Evolutionary conservation across 805 yeast genomes (phyloP).

Genomic region (Wickerhamomyces rabaulensis): DNA sequence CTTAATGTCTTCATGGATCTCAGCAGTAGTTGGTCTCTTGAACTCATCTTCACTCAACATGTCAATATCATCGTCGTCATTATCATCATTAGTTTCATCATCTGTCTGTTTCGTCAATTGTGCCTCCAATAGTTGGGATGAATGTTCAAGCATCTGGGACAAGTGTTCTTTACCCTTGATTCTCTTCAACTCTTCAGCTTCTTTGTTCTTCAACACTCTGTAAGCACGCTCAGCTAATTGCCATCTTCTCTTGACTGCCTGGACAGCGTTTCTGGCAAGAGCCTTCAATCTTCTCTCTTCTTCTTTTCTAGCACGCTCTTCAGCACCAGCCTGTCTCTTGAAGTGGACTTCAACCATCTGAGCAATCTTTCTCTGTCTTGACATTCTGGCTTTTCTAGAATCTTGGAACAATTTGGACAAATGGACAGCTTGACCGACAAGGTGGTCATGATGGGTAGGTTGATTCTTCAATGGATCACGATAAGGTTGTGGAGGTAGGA

Average conservation of each 20-base stretch:
- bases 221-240: conserved; percentile 78
- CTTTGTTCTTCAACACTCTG: conserved; percentile 65
- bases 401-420: conserved; percentile 69
- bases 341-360: conserved; percentile 83
- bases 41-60: not conserved
- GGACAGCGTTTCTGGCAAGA: conserved; percentile 76
- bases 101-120: conserved; percentile 48
- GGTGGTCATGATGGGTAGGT: conserved; percentile 63
- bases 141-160: conserved; percentile 82
- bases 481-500: conserved; percentile 37
- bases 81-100: conserved; percentile 28
- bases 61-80: conserved; percentile 20
- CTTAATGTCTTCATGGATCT: not conserved
- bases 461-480: conserved; percentile 42
- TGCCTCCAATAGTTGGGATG: conserved; percentile 85
- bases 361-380: conserved; percentile 68
- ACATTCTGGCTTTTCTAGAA: conserved; percentile 54
- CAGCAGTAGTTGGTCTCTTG: not conserved
- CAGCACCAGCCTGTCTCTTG: conserved; percentile 81
- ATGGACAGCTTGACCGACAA: conserved; percentile 69
- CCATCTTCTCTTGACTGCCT: conserved; percentile 90
- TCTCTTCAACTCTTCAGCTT: conserved; percentile 73
- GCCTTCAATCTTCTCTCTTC: conserved; percentile 63
- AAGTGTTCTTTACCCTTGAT: conserved; percentile 82
- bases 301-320: conserved; percentile 73